Percentiles rank a stretch among this genome's conserved stretches.
These are phyloP conservation scores for Stromatinia cepivora DNA, from an alignment of 2,329 filamentous ascomycete genomes.

Conservation along the genomic window DNA sequence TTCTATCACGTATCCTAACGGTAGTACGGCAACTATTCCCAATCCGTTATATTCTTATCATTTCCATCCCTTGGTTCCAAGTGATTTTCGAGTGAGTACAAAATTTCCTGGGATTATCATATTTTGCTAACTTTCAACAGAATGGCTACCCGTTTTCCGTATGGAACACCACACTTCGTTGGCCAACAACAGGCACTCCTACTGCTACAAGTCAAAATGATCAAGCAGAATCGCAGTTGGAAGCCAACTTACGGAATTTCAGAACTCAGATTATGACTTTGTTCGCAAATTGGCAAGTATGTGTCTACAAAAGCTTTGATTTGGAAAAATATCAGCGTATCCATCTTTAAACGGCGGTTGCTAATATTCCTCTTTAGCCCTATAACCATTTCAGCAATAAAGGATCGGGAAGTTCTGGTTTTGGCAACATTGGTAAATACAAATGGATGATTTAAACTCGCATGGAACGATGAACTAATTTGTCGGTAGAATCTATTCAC, in stretches of 20 bases:
- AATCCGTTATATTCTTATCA: conserved; percentile 62
- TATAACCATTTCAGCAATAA: conserved; percentile 24
- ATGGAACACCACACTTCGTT: conserved; percentile 13
- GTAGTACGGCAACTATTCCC: conserved; percentile 58
- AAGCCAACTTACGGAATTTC: conserved; percentile 20
- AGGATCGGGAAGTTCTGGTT: conserved; percentile 10
- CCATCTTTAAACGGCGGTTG: neutral
- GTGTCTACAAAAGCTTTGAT: neutral
- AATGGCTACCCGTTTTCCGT: neutral
- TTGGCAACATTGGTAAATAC: conserved; percentile 18
- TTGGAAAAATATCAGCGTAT: neutral
- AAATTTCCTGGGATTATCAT: neutral
- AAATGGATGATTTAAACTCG: neutral
- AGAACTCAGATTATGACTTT: conserved; percentile 22
- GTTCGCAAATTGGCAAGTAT: conserved; percentile 24
- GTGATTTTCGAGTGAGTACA: conserved; percentile 14
- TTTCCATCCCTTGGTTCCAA: conserved; percentile 50
- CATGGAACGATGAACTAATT: neutral
- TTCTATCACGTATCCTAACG: conserved; percentile 36
- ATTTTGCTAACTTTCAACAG: conserved; percentile 10
- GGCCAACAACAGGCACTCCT: conserved; percentile 12
- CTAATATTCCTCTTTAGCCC: neutral
- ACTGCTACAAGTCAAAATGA: conserved; percentile 17
- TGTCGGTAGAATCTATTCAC: conserved; percentile 21
- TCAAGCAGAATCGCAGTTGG: conserved; percentile 12